Evolutionary conservation across 75 land plant genomes (phyloP), one percentile per base, ranked within the genome.

Genomic region (Pseudotsuga menziesii): DNA sequence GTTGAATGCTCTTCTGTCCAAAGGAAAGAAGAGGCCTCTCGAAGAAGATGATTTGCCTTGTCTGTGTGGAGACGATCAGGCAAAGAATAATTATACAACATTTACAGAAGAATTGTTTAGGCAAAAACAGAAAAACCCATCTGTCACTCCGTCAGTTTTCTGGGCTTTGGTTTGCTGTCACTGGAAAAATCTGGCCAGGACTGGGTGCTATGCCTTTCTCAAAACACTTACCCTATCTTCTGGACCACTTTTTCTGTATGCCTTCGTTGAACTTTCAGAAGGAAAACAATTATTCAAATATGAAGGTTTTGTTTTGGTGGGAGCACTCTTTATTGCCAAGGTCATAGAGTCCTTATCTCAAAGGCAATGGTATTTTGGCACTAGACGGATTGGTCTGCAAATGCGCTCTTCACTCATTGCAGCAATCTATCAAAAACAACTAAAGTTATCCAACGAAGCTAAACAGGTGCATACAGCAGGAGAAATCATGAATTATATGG

Each of bases 1-100:
- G 98, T 48, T 95, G 60, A 91, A 93, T 75, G 80, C 98, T n/a
- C 70, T 95, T 66, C 81, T 95, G 79, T 77, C 81, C 62, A 77
- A 75, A 55, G 98, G 98, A 5, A 81, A 44, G 9, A 78, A 84
- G 73, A 78, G 81, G 78, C 81, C 86, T 26, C 78, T 95, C 39
- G 85, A 83, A 12, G 86, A 78, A 15, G 12, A 77, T 5, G 93
- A 95, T 57, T 77, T 95, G 25, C 98, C 96, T 14, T 54, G 39
- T 2, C 56, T 95, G 32, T 80, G 78, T 3, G 36, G 52, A 41
- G 78, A 9, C 58, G 13, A 57, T 9, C 13, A n/a, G n/a, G n/a
- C n/a, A n/a, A n/a, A n/a, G n/a, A n/a, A n/a, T n/a, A n/a, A n/a
- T n/a, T n/a, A n/a, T n/a, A n/a, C n/a, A n/a, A n/a, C n/a, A n/a